A percentile compares a stretch with the other conserved stretches of the same genome.
Evolutionary conservation across 106 monocot genomes (phyloP).

Genomic region (Narthecium ossifragum): DNA sequence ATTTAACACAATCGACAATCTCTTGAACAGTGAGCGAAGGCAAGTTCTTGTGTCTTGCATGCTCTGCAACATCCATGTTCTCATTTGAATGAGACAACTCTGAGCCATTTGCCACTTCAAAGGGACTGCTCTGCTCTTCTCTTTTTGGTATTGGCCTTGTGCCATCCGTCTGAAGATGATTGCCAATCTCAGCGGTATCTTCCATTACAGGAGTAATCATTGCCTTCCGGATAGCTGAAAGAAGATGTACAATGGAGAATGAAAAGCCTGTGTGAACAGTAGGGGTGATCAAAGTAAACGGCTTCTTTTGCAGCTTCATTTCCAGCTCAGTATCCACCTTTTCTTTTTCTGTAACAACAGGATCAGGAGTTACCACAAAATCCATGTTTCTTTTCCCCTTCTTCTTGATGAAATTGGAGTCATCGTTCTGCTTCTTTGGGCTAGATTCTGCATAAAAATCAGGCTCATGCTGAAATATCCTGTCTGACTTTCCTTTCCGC

Average conservation of each 20-base stretch:
- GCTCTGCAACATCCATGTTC: constrained; percentile 21
- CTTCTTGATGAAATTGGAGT: constrained; percentile 38
- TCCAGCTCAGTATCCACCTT: constrained; percentile 32
- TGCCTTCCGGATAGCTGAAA: constrained; percentile 76
- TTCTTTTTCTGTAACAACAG: constrained; percentile 22
- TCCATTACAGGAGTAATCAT: constrained; percentile 51
- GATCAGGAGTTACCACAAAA: constrained; percentile 12
- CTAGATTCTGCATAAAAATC: constrained; percentile 24
- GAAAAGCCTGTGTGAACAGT: constrained; percentile 89
- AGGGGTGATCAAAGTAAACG: constrained; percentile 72
- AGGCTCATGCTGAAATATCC: constrained; percentile 14
- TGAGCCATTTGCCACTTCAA: constrained; percentile 14
- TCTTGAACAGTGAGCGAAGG: constrained; percentile 81
- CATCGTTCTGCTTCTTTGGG: constrained; percentile 31
- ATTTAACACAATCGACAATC: constrained; percentile 61
- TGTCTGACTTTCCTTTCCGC: constrained; percentile 38
- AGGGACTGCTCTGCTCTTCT: constrained; percentile 11
- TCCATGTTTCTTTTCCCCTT: constrained; percentile 52
- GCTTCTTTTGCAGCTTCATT: constrained; percentile 40
- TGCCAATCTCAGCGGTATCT: constrained; percentile 20
- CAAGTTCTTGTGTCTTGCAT: constrained; percentile 19
- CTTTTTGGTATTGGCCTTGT: constrained; percentile 1
- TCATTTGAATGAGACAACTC: constrained; percentile 10
- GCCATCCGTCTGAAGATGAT: constrained; percentile 16
- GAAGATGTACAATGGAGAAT: constrained; percentile 92